Evolutionary conservation across 768 basidiomycete species (phyloP).

Genomic region (Leccinum olivaceopallidum): DNA sequence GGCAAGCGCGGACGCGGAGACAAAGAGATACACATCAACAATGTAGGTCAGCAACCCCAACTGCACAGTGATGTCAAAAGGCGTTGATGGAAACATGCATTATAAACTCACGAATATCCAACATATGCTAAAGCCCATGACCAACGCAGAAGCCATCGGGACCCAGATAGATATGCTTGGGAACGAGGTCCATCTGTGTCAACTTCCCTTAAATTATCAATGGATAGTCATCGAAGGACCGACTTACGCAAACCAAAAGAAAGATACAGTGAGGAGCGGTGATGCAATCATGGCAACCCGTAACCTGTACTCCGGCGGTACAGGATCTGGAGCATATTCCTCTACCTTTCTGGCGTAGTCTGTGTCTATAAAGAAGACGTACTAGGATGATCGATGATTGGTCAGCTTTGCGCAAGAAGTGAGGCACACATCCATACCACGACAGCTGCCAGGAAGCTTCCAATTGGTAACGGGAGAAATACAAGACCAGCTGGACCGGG

Average conservation of each 20-base stretch:
- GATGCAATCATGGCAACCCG: conserved; percentile 49
- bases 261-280: conserved; percentile 50
- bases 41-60: conserved; percentile 59
- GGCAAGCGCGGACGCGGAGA: conserved; percentile 59
- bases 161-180: conserved; percentile 52
- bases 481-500: conserved; percentile 57
- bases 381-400: conserved; percentile 28
- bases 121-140: conserved; percentile 54
- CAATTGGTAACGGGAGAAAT: conserved; percentile 61
- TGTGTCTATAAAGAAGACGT: conserved; percentile 49
- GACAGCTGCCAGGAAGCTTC: conserved; percentile 45
- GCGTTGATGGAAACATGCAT: neutral
- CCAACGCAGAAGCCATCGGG: conserved; percentile 49
- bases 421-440: conserved; percentile 37
- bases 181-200: conserved; percentile 56
- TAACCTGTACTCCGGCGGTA: conserved; percentile 62
- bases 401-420: neutral
- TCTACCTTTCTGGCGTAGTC: conserved; percentile 45
- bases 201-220: neutral
- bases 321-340: conserved; percentile 48
- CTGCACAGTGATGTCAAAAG: conserved; percentile 30
- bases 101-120: conserved; percentile 51
- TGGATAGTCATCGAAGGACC: neutral
- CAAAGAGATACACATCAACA: conserved; percentile 56
- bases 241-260: conserved; percentile 66